Evolutionary conservation across 768 basidiomycete genomes (phyloP), one percentile per base, ranked within the genome.

Genomic region (Psilocybe sp.): DNA sequence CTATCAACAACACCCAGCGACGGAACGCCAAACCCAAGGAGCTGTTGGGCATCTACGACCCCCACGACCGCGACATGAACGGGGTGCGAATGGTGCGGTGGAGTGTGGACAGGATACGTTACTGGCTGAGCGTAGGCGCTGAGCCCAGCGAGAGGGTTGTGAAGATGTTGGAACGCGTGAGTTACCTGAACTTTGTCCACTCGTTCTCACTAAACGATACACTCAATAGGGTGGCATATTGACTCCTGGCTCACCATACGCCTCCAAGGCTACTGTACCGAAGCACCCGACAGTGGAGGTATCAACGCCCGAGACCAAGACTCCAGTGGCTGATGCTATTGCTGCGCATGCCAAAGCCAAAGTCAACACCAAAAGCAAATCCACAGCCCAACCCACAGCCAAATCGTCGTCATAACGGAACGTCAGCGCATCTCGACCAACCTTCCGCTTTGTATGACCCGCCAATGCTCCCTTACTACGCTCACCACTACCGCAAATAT

Each of bases 1-100:
- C 91, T 49, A 82, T 88, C 40, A 79, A 90, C 67, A 77, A 82
- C 46, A 74, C 79, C 40, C 76, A 80, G 47, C 75, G 85, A 39
- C 83, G 94, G 19, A 81, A 98, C 61, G 92, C 86, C 36, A 85
- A 84, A 63, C 96, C 96, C 11, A 79, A 89, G 58, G 96, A 98
- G 69, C 78, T 84, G 35, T 72, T 98, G 42, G 96, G 93, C 31
- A 75, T 88, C 41, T 97, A 89, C 72, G 76, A 91, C 66, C 93
- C 92, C 3, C 82, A 77, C 54, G 68, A 41, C 41, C 81, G 40
- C 67, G 66, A 44, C 73, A 64, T 14, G 78, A 74, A 34, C 66
- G 74, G 51, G 66, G 71, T 18, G 76, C 96, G 94, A 69, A 83
- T 80, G 32, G 75, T 98, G 49, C 80, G 86, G 58, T 98, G 95